A percentile compares a stretch with the other conserved stretches of the same genome.
Conservation (phyloP, 1,139 yeast genomes). For the Starmera stellimalicola region DNA sequence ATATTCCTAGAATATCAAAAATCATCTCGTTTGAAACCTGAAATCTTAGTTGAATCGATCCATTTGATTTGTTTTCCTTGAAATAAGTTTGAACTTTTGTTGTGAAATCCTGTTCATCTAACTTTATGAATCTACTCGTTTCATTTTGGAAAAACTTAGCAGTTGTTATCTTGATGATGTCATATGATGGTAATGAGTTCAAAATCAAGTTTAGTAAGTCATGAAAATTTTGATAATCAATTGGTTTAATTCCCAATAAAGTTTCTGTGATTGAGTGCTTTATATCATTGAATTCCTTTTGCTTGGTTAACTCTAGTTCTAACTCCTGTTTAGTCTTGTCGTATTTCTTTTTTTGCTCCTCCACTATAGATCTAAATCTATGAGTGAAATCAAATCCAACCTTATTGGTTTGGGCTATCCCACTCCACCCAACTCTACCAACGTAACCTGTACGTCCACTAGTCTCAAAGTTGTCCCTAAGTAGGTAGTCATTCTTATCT, state of each 20-base stretch:
- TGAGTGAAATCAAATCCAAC: not conserved
- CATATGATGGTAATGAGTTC: not conserved
- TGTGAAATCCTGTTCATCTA: not conserved
- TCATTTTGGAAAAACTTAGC: conserved; percentile 1
- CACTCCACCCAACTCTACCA: not conserved
- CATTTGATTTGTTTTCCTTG: not conserved
- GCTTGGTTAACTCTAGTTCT: not conserved
- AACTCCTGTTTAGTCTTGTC: not conserved
- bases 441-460: not conserved
- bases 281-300: not conserved
- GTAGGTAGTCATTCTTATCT: not conserved
- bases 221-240: not conserved
- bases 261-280: not conserved
- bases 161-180: not conserved
- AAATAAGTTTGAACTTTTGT: not conserved
- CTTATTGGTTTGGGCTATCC: not conserved
- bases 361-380: not conserved
- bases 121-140: not conserved
- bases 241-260: not conserved
- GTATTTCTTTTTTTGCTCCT: not conserved
- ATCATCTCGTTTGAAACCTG: not conserved
- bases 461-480: not conserved
- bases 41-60: not conserved
- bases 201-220: not conserved
- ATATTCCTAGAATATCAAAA: not conserved